Conservation (phyloP, 495 filamentous ascomycete genomes). For the Neurospora intermedia region DNA sequence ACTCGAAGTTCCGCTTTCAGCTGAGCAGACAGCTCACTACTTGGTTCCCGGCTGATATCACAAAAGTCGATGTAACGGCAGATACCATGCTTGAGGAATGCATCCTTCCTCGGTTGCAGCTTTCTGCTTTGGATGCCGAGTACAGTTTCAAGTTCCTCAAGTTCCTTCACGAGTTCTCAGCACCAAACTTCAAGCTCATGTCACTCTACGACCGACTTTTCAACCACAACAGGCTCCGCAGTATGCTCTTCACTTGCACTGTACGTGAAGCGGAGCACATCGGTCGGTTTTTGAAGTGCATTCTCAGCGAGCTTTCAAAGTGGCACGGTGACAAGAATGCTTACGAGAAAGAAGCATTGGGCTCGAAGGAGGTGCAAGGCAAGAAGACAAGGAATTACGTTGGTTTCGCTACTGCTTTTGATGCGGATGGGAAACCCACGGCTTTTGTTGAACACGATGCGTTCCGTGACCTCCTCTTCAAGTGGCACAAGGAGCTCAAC, state of each 20-base stretch:
- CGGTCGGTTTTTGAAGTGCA: slow-evolving; percentile 73
- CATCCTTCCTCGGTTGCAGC: slow-evolving; percentile 71
- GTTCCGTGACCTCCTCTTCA: slow-evolving; percentile 73
- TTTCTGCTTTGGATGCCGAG: slow-evolving; percentile 78
- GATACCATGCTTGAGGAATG: slow-evolving; percentile 78
- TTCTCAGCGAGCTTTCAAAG: slow-evolving; percentile 61
- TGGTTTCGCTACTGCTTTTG: slow-evolving; percentile 50
- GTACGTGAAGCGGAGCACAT: slow-evolving; percentile 84
- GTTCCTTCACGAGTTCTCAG: slow-evolving; percentile 70
- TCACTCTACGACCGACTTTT: slow-evolving; percentile 78
- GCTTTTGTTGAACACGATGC: slow-evolving; percentile 71
- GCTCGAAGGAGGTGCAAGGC: slow-evolving; percentile 26
- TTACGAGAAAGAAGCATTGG: slow-evolving; percentile 71
- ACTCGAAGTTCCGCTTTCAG: slow-evolving; percentile 49
- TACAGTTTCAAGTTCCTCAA: slow-evolving; percentile 78
- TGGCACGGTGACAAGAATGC: slow-evolving; percentile 73
- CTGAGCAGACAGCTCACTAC: slow-evolving; percentile 65
- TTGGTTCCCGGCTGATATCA: slow-evolving; percentile 59
- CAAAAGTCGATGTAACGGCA: slow-evolving; percentile 56
- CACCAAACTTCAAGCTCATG: slow-evolving; percentile 79
- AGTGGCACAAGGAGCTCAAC: slow-evolving; percentile 77
- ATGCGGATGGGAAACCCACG: slow-evolving; percentile 53
- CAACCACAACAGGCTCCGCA: slow-evolving; percentile 61
- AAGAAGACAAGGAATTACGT: slow-evolving; percentile 26
- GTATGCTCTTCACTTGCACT: slow-evolving; percentile 78